These are phyloP conservation scores for Coemansia pectinata DNA, from an alignment of 192 early-diverging fungal genomes.

Conservation along the genomic window DNA sequence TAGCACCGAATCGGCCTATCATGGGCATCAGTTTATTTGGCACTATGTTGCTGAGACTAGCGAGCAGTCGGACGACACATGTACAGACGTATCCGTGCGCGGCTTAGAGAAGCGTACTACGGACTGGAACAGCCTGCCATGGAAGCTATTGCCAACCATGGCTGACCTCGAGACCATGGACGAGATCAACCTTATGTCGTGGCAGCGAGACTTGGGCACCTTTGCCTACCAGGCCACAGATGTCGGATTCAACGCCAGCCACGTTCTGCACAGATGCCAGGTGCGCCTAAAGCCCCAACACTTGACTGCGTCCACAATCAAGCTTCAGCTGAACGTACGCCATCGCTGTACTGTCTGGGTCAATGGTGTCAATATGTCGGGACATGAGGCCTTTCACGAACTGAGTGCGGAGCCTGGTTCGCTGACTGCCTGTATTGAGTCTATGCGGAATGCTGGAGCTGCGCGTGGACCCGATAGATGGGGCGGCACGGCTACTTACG, in stretches of 20 bases:
- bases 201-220: slow-evolving; percentile 43
- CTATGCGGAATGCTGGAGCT: slow-evolving; percentile 32
- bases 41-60: not conserved
- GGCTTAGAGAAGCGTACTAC: slow-evolving; percentile 45
- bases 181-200: slow-evolving; percentile 52
- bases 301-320: slow-evolving; percentile 31
- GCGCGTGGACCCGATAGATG: slow-evolving; percentile 62
- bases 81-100: not conserved
- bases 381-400: slow-evolving; percentile 75
- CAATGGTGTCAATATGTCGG: slow-evolving; percentile 73
- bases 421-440: slow-evolving; percentile 6
- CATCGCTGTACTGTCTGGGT: slow-evolving; percentile 71
- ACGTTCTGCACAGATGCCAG: slow-evolving; percentile 61
- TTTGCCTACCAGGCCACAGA: slow-evolving; percentile 63
- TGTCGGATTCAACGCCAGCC: slow-evolving; percentile 62
- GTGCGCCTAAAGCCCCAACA: slow-evolving; percentile 51
- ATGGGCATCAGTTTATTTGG: slow-evolving; percentile 26
- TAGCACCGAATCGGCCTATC: not conserved
- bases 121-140: slow-evolving; percentile 45
- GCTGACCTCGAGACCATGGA: slow-evolving; percentile 55
- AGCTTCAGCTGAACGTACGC: slow-evolving; percentile 67
- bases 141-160: slow-evolving; percentile 53
- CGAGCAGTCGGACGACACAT: not conserved
- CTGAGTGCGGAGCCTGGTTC: slow-evolving; percentile 48
- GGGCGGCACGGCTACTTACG: slow-evolving; percentile 62